phyloP scores from a whole-genome alignment of 371 early-diverging fungal genomes.

The Vairimorpha apis region DNA sequence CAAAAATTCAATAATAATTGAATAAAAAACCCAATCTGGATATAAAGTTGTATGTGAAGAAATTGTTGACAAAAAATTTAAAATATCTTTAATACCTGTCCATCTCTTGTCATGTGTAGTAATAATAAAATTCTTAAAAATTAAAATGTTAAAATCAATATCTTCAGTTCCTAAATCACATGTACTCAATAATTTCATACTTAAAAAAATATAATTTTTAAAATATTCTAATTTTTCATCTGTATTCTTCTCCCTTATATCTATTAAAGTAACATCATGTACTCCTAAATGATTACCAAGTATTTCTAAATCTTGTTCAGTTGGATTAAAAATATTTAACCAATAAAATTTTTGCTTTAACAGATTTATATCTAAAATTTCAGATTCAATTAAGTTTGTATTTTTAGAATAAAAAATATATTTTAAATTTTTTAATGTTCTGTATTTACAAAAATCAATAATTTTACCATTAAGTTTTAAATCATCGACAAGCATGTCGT shows the following conservation, averaged over 20 bases:
- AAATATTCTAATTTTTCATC: constrained; percentile 62
- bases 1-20: constrained; percentile 60
- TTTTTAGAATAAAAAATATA: constrained; percentile 55
- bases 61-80: constrained; percentile 57
- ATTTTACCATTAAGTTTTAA: neutral
- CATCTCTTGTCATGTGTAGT: constrained; percentile 62
- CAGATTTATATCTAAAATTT: constrained; percentile 27
- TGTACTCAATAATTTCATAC: constrained; percentile 42
- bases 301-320: constrained; percentile 48
- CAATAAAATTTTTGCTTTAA: constrained; percentile 46
- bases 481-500: neutral
- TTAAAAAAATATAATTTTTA: constrained; percentile 59
- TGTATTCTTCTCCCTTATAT: constrained; percentile 59
- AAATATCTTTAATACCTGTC: constrained; percentile 57
- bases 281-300: constrained; percentile 46
- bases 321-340: constrained; percentile 62
- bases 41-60: constrained; percentile 46
- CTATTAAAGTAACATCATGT: constrained; percentile 55
- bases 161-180: constrained; percentile 37
- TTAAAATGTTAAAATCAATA: constrained; percentile 61
- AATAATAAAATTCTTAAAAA: constrained; percentile 59
- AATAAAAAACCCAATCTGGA: constrained; percentile 61
- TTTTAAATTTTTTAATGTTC: constrained; percentile 28
- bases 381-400: constrained; percentile 43
- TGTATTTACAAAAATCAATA: constrained; percentile 11